Evolutionary conservation across 208 protist genomes (phyloP), one percentile per base, ranked within the genome.

Genomic region (Polymyxa betae): DNA sequence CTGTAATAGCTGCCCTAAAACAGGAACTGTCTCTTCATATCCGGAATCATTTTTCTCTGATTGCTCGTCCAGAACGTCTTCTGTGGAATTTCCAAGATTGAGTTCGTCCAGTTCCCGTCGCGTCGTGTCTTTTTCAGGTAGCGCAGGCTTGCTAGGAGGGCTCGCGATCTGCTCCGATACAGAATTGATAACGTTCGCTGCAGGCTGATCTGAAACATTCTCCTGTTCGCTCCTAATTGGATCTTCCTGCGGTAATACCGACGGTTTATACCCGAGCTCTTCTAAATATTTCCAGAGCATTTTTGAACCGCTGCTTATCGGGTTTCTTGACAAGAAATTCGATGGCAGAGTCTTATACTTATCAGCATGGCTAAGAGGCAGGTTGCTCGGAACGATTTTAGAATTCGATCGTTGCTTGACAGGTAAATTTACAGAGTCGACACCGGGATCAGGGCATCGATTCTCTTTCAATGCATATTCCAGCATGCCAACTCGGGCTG

Each of bases 301-400:
- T 82, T n/a, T 5, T n/a, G 35, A 45, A 5, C 72, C 72, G n/a
- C 12, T 35, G 5, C 16, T 40, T 20, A 5, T 82, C n/a, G 72
- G 10, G 35, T 82, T 82, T 5, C 72, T 5, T n/a, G 72, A 82
- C 72, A 82, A 38, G n/a, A 82, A 82, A n/a, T 82, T 82, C n/a
- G 72, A 82, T n/a, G 72, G 72, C 72, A 82, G 72, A 12, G 72
- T 82, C n/a, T 82, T 82, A n/a, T 82, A 82, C 72, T 82, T 82
- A 35, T 82, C 72, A 43, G 72, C 5, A n/a, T n/a, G n/a, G n/a
- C 72, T 43, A 40, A 5, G 10, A 20, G 72, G 40, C 72, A 5
- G 72, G 16, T 38, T n/a, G 12, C 16, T 20, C 72, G 72, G 72
- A 35, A n/a, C n/a, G 35, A 35, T 82, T 43, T 45, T 43, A 35